Conservation (phyloP, 495 filamentous ascomycete genomes). For the Penicillium lividum region DNA sequence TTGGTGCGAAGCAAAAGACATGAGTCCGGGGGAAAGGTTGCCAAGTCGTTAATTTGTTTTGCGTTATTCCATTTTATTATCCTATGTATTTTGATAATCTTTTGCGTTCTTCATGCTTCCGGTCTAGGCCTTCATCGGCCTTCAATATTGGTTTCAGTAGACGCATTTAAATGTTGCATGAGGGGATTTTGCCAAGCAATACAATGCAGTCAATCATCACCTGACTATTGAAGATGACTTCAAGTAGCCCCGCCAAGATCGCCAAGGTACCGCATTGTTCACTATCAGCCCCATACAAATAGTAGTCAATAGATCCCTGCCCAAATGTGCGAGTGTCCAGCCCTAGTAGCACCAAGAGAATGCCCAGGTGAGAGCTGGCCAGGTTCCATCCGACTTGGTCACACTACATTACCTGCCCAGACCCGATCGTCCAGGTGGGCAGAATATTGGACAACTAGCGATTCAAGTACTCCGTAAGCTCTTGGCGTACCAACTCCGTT, state of each 20-base stretch:
- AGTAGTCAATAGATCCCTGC: background rate
- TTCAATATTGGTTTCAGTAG: constrained; percentile 13
- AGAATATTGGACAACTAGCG: background rate
- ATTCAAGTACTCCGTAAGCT: background rate
- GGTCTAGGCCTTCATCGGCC: constrained; percentile 14
- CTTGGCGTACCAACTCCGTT: background rate
- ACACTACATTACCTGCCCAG: constrained; percentile 2
- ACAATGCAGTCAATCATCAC: background rate
- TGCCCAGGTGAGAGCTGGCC: background rate
- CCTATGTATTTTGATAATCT: constrained; percentile 21
- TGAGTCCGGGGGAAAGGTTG: constrained; percentile 14
- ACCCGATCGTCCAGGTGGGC: background rate
- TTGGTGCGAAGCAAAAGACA: constrained; percentile 31
- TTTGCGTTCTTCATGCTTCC: constrained; percentile 19
- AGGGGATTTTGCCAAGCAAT: background rate
- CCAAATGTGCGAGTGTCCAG: constrained; percentile 1
- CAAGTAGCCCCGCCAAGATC: constrained; percentile 20
- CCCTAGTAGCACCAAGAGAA: background rate
- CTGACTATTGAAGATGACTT: too few species aligned
- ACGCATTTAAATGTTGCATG: constrained; percentile 16
- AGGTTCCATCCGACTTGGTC: background rate
- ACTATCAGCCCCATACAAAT: constrained; percentile 11
- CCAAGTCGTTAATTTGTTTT: constrained; percentile 26
- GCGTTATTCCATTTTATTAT: constrained; percentile 9
- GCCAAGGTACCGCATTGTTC: constrained; percentile 22